Evolutionary conservation across 2,329 filamentous ascomycete genomes (phyloP).

Genomic region (Aspergillus candidus): DNA sequence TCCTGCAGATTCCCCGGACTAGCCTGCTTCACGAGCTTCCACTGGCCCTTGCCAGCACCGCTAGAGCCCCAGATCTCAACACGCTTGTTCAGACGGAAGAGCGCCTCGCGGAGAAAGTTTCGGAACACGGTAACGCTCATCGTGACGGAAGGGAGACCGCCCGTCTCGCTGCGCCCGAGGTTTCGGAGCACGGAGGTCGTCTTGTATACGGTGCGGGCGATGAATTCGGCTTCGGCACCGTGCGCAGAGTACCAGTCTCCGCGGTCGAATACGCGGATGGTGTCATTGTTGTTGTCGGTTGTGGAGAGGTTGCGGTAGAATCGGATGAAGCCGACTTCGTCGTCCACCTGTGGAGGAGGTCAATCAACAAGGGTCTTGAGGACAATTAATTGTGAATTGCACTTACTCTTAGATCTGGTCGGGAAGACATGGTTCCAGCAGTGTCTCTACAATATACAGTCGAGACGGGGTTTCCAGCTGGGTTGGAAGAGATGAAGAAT

Average conservation of each 20-base stretch:
- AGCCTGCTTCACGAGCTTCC: conserved; percentile 86
- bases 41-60: conserved; percentile 69
- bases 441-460: conserved; percentile 10
- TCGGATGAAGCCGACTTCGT: conserved; percentile 93
- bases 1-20: conserved; percentile 96
- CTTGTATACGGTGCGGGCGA: conserved; percentile 74
- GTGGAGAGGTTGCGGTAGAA: conserved; percentile 81
- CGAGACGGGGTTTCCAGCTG: conserved; percentile 5
- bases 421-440: conserved; percentile 56
- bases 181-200: conserved; percentile 92
- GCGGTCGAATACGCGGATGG: conserved; percentile 85
- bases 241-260: conserved; percentile 84
- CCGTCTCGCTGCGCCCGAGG: conserved; percentile 74
- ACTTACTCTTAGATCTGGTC: conserved; percentile 64
- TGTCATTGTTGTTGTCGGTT: conserved; percentile 54
- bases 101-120: conserved; percentile 87
- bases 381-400: background rate
- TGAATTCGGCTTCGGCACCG: conserved; percentile 43
- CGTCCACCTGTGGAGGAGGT: conserved; percentile 63
- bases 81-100: conserved; percentile 84
- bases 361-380: conserved; percentile 5
- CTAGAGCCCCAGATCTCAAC: conserved; percentile 82
- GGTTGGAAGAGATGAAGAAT: background rate
- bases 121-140: conserved; percentile 93
- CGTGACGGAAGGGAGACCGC: conserved; percentile 86